Evolutionary conservation across 768 basidiomycete species (phyloP).

Genomic region (Phylloporus scabripes): DNA sequence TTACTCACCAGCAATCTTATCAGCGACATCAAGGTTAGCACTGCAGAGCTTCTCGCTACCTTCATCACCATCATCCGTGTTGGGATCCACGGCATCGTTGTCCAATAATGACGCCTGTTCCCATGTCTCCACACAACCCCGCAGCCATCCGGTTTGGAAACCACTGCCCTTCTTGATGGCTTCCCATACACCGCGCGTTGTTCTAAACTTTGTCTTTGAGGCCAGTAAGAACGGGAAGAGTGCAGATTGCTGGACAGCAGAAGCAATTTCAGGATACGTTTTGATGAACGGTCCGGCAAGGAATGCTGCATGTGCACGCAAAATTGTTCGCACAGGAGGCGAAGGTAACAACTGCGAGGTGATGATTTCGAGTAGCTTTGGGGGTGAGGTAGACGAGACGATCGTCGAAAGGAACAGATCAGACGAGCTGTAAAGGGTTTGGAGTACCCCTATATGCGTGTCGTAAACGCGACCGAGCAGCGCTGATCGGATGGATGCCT

Average conservation of each 20-base stretch:
- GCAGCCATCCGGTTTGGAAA: conserved; percentile 38
- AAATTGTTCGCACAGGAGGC: conserved; percentile 46
- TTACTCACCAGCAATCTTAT: conserved; percentile 58
- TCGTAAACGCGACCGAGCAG: conserved; percentile 70
- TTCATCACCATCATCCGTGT: conserved; percentile 28
- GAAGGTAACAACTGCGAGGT: conserved; percentile 26
- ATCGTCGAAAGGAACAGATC: conserved; percentile 38
- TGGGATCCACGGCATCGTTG: conserved; percentile 27
- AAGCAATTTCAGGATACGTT: conserved; percentile 21
- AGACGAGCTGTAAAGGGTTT: conserved; percentile 58
- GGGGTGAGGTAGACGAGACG: conserved; percentile 12
- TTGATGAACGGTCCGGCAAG: conserved; percentile 42
- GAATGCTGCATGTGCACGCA: conserved; percentile 56
- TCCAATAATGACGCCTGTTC: conserved; percentile 23
- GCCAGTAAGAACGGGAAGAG: conserved; percentile 73
- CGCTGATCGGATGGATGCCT: conserved; percentile 59
- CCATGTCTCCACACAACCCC: conserved; percentile 49
- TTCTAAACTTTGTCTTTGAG: conserved; percentile 66
- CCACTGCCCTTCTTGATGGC: conserved; percentile 40
- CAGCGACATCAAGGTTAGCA: conserved; percentile 50
- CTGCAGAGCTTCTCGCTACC: conserved; percentile 41
- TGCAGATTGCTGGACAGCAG: conserved; percentile 42
- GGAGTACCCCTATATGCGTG: conserved; percentile 51
- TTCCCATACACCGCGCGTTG: conserved; percentile 66
- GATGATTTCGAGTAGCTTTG: conserved; percentile 20